Percentiles rank a stretch among this genome's conserved stretches.
Evolutionary conservation across 768 basidiomycete species (phyloP).

Genomic region (Mycena latifolia): DNA sequence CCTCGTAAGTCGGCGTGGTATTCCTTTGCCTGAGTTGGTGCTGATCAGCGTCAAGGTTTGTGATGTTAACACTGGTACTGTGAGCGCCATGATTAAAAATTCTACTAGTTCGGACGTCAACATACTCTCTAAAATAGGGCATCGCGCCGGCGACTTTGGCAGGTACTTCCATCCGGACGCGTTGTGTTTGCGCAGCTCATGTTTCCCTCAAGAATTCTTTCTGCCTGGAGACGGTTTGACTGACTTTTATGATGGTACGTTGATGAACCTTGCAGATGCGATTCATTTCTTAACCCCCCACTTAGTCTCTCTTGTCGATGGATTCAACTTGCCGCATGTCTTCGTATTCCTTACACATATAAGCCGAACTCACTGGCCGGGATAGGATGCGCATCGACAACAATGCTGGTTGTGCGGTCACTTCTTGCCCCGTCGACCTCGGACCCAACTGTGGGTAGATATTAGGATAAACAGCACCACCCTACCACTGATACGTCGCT

Average conservation of each 20-base stretch:
- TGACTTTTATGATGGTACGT: constrained; percentile 32
- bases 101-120: not conserved
- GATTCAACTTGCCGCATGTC: constrained; percentile 59
- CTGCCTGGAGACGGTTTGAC: too few species aligned
- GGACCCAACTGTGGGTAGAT: constrained; percentile 52
- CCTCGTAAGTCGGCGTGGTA: constrained; percentile 35
- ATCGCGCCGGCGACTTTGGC: constrained; percentile 63
- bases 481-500: not conserved
- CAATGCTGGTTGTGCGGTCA: constrained; percentile 50
- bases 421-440: constrained; percentile 61
- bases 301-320: constrained; percentile 60
- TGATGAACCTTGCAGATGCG: not conserved
- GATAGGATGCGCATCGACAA: constrained; percentile 46
- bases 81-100: not conserved
- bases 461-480: too few species aligned
- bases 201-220: too few species aligned
- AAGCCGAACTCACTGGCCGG: too few species aligned
- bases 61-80: constrained; percentile 30
- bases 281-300: not conserved
- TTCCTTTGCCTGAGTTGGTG: constrained; percentile 42
- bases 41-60: constrained; percentile 15
- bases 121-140: constrained; percentile 41
- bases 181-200: too few species aligned
- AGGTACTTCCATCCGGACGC: constrained; percentile 56
- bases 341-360: too few species aligned